Percentiles rank a stretch among this genome's conserved stretches.
Conservation (phyloP, 345 rosid genomes). For the Punica granatum region DNA sequence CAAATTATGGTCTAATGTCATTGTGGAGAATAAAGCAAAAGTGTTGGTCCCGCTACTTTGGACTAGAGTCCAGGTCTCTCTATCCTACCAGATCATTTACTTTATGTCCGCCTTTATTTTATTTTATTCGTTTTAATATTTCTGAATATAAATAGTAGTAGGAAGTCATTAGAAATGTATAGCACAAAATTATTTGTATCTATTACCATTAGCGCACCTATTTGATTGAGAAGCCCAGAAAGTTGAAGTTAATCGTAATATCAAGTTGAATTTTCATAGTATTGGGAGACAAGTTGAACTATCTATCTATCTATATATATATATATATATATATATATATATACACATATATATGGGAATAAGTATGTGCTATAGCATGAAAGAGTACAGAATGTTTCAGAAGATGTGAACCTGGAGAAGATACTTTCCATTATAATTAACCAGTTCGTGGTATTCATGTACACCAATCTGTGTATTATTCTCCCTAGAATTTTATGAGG, state of each 20-base stretch:
- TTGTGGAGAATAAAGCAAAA: conserved; percentile 86
- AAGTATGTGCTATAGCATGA: neutral
- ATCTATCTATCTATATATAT: no score
- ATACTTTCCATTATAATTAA: neutral
- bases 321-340: neutral
- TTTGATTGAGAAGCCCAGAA: neutral
- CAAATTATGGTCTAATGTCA: conserved; percentile 83
- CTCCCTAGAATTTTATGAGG: neutral
- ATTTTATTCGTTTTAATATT: neutral
- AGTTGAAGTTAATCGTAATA: neutral
- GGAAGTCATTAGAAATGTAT: neutral
- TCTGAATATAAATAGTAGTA: neutral
- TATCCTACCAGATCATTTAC: neutral
- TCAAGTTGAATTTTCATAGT: neutral
- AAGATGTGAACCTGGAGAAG: neutral
- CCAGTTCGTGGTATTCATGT: neutral
- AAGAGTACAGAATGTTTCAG: neutral
- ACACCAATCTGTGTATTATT: no score
- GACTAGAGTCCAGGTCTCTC: conserved; percentile 85
- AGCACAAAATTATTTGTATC: neutral
- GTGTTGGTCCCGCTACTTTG: conserved; percentile 91
- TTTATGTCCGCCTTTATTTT: neutral
- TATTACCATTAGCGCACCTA: neutral
- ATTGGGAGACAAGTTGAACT: no score
- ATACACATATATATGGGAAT: neutral